phyloP scores from a whole-genome alignment of 1,284 basidiomycete species.

The Omphalotus olearius region DNA sequence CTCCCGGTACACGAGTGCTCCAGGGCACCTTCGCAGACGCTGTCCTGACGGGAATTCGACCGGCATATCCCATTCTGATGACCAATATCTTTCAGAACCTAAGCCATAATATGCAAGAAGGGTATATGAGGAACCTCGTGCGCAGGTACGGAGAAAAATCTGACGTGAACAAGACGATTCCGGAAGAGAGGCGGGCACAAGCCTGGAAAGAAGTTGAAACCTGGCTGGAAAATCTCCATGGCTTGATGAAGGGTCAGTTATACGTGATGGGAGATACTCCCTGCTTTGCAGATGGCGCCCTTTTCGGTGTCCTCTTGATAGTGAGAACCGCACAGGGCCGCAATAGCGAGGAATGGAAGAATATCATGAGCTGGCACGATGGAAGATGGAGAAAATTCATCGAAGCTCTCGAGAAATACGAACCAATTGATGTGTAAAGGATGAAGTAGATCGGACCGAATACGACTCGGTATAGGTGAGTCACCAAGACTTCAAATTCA shows the following conservation, averaged over 20 bases:
- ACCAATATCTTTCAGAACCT: constrained; percentile 15
- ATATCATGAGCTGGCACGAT: constrained; percentile 8
- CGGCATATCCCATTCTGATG: constrained; percentile 21
- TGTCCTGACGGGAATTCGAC: constrained; percentile 16
- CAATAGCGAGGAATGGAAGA: constrained; percentile 13
- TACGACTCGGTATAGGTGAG: too few species aligned
- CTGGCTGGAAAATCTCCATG: constrained; percentile 21
- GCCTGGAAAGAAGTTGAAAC: constrained; percentile 23
- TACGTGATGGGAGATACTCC: constrained; percentile 28
- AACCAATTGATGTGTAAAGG: not conserved
- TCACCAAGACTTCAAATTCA: too few species aligned
- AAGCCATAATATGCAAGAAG: constrained; percentile 19
- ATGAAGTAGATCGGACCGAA: too few species aligned
- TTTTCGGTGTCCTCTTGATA: constrained; percentile 26
- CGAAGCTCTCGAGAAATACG: constrained; percentile 3
- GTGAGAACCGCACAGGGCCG: constrained; percentile 19
- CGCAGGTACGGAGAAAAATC: not conserved
- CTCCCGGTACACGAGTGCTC: constrained; percentile 15
- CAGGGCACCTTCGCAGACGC: constrained; percentile 21
- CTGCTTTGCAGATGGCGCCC: constrained; percentile 29
- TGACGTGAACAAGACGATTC: constrained; percentile 27
- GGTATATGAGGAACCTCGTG: not conserved
- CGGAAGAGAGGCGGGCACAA: constrained; percentile 21
- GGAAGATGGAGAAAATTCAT: constrained; percentile 10
- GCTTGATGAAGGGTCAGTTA: constrained; percentile 21